Evolutionary conservation across 2,329 filamentous ascomycete genomes (phyloP).

Genomic region (Ceratocystis albifundus): DNA sequence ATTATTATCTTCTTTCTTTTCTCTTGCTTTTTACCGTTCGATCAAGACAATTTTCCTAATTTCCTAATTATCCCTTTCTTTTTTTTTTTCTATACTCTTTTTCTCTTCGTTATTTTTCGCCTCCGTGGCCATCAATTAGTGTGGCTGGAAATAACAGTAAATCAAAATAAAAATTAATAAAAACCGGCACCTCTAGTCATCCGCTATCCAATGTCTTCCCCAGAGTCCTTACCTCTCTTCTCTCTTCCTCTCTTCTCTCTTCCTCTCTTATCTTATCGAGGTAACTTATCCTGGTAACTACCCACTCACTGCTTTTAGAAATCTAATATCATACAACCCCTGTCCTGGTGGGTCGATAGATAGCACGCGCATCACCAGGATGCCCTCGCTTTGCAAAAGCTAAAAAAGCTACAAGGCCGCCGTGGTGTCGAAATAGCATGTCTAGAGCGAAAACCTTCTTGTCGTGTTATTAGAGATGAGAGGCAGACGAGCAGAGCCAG

Average conservation of each 20-base stretch:
- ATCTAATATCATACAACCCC: background rate
- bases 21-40: background rate
- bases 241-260: background rate
- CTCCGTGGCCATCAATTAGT: background rate
- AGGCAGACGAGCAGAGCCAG: too few relatives aligned
- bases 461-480: too few relatives aligned
- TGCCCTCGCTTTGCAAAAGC: background rate
- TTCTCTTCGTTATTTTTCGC: too few relatives aligned
- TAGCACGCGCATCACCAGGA: background rate
- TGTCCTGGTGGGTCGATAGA: background rate
- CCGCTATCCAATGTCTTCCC: background rate
- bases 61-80: background rate
- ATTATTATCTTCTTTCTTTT: background rate
- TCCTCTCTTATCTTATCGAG: background rate
- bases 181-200: too few relatives aligned
- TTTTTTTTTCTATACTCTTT: background rate
- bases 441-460: background rate
- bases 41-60: background rate
- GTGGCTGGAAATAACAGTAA: too few relatives aligned
- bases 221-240: too few relatives aligned
- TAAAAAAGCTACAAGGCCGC: background rate
- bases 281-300: background rate
- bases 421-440: background rate
- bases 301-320: slow-evolving; percentile 4
- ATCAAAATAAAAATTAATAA: too few relatives aligned